Evolutionary conservation across 208 protist species (phyloP).

Genomic region (Trichomonas tenax): DNA sequence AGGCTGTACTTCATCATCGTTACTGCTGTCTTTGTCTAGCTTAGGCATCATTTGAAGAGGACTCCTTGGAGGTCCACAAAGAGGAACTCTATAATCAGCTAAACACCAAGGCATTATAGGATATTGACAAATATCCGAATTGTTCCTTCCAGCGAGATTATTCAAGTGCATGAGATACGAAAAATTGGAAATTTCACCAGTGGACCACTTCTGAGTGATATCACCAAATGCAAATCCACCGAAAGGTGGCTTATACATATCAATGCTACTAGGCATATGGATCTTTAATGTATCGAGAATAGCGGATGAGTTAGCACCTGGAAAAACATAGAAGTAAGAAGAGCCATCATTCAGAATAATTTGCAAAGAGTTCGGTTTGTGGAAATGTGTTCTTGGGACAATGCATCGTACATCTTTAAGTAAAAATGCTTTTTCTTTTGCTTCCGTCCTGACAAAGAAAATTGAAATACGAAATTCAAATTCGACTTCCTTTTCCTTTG

Average conservation of each 20-base stretch:
- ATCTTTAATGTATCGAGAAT: neutral
- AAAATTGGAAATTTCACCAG: neutral
- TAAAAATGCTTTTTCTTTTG: neutral
- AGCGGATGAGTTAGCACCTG: neutral
- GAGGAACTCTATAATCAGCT: neutral
- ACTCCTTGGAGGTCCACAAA: neutral
- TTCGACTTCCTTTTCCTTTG: neutral
- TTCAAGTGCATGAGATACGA: neutral
- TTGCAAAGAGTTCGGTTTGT: neutral
- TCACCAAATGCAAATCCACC: neutral
- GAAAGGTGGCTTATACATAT: neutral
- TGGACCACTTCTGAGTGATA: neutral
- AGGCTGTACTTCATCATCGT: too few species aligned
- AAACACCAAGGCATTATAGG: neutral
- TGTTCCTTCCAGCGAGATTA: neutral
- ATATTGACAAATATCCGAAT: neutral
- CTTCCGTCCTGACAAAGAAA: neutral
- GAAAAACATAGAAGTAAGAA: neutral
- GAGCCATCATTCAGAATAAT: neutral
- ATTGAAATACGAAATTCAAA: neutral
- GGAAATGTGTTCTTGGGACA: neutral
- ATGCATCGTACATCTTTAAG: neutral
- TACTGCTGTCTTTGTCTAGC: neutral
- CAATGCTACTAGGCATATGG: neutral
- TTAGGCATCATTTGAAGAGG: neutral